phyloP scores from a whole-genome alignment of 2,329 filamentous ascomycete genomes.

The Xylariaceae sp. region DNA sequence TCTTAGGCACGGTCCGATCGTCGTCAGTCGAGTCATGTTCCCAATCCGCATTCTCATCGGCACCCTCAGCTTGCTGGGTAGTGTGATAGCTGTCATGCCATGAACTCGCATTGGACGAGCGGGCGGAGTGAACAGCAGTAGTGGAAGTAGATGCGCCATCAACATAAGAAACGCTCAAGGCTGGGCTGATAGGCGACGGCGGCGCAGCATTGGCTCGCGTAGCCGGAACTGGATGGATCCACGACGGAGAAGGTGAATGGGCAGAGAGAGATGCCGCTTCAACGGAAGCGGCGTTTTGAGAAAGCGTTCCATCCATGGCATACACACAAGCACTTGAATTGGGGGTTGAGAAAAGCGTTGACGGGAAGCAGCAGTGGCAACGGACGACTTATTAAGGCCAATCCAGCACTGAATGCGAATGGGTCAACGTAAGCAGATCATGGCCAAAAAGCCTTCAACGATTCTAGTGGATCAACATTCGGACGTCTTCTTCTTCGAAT shows the following conservation, averaged over 20 bases:
- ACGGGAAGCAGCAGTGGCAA: constrained; percentile 7
- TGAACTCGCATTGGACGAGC: constrained; percentile 44
- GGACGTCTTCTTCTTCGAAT: too few relatives aligned
- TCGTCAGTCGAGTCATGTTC: constrained; percentile 46
- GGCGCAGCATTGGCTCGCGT: constrained; percentile 42
- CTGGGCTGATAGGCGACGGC: constrained; percentile 51
- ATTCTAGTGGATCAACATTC: constrained; percentile 24
- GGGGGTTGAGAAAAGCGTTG: neutral
- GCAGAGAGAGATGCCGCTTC: too few relatives aligned
- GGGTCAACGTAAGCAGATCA: constrained; percentile 16
- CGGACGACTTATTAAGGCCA: constrained; percentile 15
- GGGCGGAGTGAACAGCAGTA: constrained; percentile 42
- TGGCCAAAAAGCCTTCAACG: constrained; percentile 22
- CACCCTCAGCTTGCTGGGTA: constrained; percentile 31
- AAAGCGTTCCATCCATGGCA: too few relatives aligned
- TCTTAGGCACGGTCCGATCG: constrained; percentile 47
- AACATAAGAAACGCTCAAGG: constrained; percentile 39
- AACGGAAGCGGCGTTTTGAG: too few relatives aligned
- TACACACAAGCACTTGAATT: constrained; percentile 5
- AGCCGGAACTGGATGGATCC: constrained; percentile 30
- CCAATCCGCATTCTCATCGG: constrained; percentile 43
- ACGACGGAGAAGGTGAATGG: constrained; percentile 36
- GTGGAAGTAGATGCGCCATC: constrained; percentile 36
- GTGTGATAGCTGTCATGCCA: constrained; percentile 42
- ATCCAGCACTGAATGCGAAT: constrained; percentile 16